Evolutionary conservation across 257 asterid genomes (phyloP), one percentile per base, ranked within the genome.

Genomic region (Avicennia marina): DNA sequence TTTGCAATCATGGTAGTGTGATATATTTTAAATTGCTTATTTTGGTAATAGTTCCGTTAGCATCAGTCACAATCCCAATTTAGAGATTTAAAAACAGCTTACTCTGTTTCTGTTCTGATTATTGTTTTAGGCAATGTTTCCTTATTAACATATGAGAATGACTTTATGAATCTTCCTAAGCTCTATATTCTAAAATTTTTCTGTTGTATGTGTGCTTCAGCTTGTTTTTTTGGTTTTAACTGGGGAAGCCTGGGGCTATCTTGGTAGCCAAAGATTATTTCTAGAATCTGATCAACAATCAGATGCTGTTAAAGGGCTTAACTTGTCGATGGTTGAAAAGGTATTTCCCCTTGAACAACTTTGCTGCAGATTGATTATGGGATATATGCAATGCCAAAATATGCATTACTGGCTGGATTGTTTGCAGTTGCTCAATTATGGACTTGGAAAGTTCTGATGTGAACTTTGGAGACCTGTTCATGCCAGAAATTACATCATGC

Each of bases 241-340:
- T 42, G 98, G 98, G 59, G 98, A 93, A 75, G 73, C 95, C 56
- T 93, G 98, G 98, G 98, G 98, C 50, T 89, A 86, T 74, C 82
- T 93, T 49, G 98, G 98, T 25, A 93, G 98, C 84, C 75, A 94
- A 61, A 84, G 97, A 81, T 74, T 93, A 65, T 78, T 93, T 72
- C 72, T 75, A 38, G 98, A 89, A 75, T 78, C 79, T 60, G 95
- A 93, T 66, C 83, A 68, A 65, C 86, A 80, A 33, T 81, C 94
- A 4, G 88, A 81, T 55, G 66, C 95, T 66, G 60, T 82, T 63
- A 75, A 70, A 67, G 98, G 90, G 56, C 85, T 93, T 33, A 78
- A 93, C 73, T 62, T 78, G 75, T 53, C 80, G n/a, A 64, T 57
- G 78, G 63, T 93, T 72, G 98, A 86, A 56, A 74, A 10, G 94